Evolutionary conservation across 2,329 filamentous ascomycete genomes (phyloP).

Genomic region (Cordyceps cateniannulata): DNA sequence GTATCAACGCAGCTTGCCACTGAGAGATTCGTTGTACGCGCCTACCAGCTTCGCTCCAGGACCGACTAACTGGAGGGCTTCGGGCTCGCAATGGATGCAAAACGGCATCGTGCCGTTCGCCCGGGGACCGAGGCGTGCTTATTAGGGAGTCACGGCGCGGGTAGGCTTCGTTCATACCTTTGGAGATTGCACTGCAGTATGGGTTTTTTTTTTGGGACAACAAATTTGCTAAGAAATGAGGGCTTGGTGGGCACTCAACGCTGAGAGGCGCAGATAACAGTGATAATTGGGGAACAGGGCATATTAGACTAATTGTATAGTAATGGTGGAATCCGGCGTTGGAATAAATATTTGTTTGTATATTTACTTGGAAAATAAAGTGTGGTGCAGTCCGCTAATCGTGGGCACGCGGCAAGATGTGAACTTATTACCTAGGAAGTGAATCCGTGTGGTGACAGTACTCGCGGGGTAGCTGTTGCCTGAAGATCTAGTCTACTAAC

Average conservation of each 20-base stretch:
- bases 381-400: too few species aligned
- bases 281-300: neutral
- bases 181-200: too few species aligned
- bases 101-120: constrained; percentile 13
- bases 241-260: neutral
- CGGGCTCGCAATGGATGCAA: constrained; percentile 13
- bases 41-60: neutral
- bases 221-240: neutral
- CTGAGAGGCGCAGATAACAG: neutral
- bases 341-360: too few species aligned
- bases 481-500: neutral
- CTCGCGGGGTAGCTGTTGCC: constrained; percentile 4
- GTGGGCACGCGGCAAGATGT: too few species aligned
- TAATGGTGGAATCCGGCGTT: neutral
- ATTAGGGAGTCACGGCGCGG: neutral
- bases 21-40: neutral
- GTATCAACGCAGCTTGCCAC: neutral
- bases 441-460: neutral
- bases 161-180: neutral
- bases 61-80: neutral
- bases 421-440: neutral
- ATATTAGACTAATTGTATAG: constrained; percentile 10
- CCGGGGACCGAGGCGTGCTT: constrained; percentile 4
- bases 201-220: neutral
- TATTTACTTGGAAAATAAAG: too few species aligned